Evolutionary conservation across 306 rosid genomes (phyloP).

Genomic region (Gastrolobium villosum): DNA sequence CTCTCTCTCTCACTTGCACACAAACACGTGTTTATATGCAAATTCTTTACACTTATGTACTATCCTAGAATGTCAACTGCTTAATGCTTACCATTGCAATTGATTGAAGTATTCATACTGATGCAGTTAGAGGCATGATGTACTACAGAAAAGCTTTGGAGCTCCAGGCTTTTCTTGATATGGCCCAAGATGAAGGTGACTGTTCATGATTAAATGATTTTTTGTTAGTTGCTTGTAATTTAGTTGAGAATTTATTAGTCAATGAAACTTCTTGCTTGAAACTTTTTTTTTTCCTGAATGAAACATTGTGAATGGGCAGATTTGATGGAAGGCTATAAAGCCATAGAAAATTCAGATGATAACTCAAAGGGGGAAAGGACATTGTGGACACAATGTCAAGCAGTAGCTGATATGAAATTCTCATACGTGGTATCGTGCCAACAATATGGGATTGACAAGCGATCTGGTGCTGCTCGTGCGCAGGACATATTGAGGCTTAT

Average conservation of each 20-base stretch:
- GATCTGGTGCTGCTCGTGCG: slow-evolving; percentile 88
- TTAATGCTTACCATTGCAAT: slow-evolving; percentile 22
- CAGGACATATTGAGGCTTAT: slow-evolving; percentile 91
- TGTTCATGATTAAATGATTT: slow-evolving; percentile 7
- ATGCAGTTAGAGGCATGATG: slow-evolving; percentile 96
- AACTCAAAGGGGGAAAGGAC: slow-evolving; percentile 85
- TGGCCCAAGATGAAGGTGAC: slow-evolving; percentile 92
- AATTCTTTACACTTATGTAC: slow-evolving; percentile 10
- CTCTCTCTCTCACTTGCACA: neutral
- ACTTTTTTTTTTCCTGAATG: slow-evolving; percentile 6
- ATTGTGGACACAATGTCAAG: slow-evolving; percentile 93
- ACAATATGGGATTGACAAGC: slow-evolving; percentile 90
- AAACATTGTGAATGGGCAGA: slow-evolving; percentile 60
- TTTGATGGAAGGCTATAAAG: slow-evolving; percentile 97
- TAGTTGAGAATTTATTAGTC: slow-evolving; percentile 14
- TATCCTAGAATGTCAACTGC: neutral
- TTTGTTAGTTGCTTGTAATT: slow-evolving; percentile 5
- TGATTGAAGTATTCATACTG: slow-evolving; percentile 43
- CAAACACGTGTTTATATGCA: neutral
- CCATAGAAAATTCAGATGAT: slow-evolving; percentile 86
- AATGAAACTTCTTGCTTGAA: slow-evolving; percentile 9
- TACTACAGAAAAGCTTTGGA: slow-evolving; percentile 96
- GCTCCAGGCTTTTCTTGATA: slow-evolving; percentile 98
- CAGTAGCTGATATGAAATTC: slow-evolving; percentile 96
- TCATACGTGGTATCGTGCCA: slow-evolving; percentile 98